Base-by-base conservation (phyloP, 225 moss, liverwort and hornwort species). In the Asterella californica region DNA sequence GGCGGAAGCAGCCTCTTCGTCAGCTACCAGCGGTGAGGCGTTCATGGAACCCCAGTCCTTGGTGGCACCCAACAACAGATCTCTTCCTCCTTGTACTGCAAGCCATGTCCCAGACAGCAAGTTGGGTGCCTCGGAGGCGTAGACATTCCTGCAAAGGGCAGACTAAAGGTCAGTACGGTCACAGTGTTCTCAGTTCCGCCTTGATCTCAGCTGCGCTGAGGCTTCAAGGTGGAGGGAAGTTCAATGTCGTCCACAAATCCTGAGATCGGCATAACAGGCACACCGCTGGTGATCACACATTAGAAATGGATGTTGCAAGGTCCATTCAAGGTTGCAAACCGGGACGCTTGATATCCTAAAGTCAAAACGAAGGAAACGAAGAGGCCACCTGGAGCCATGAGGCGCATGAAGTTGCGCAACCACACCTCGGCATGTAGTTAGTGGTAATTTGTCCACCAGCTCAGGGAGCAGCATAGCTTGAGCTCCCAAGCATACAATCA, bases 401-500 rank as follows among this genome's bases (percentile, higher is more conserved):
- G 91, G 91, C 42, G 89, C 83, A 74, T 93, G 90, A 78, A 99
- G 87, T 55, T 92, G 82, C 74, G 91, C 93, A 48, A 99, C 91
- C 48, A 95, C 87, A 18, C 99, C 99, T 34, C 99, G 88, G 69
- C 99, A 95, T 81, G 92, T 90, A 36, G 93, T 82, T 6, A 99
- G 87, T 10, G 95, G 95, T 70, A 99, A 89, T 77, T 91, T 95
- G 46, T 87, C 87, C 47, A 73, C 80, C 76, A 99, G 87, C 87
- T 99, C 95, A 30, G 92, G 92, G 30, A 99, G 87, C 64, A 91
- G 73, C 68, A 75, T 81, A 1, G 91, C 92, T 82, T 93, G 92
- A 33, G 95, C 92, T 79, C 99, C 99, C 53, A 88, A 80, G 89
- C 99, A 99, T 54, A 99, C 90, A 69, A 99, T 86, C 72, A 94